Base-by-base conservation (phyloP, 108 stramenopile genomes). In the Cyclotella atomus region DNA sequence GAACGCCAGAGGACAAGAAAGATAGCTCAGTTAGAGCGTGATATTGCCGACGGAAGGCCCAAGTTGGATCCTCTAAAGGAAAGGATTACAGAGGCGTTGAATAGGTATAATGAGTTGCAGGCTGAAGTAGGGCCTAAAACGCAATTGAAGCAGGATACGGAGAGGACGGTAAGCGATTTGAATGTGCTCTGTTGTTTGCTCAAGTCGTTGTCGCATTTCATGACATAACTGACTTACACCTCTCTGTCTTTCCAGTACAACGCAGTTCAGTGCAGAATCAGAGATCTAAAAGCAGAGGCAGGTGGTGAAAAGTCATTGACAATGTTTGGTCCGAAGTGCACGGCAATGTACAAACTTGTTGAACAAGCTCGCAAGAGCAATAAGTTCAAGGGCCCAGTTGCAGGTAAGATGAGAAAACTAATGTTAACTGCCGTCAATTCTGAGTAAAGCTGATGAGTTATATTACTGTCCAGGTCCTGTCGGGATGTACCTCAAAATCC, bases 401-500 rank as follows among this genome's bases (percentile, higher is more conserved):
- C 12, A 3, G n/a, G n/a, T n/a, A n/a, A n/a, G n/a, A n/a, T n/a
- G n/a, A n/a, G n/a, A n/a, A n/a, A n/a, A n/a, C n/a, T n/a, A n/a
- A n/a, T n/a, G n/a, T n/a, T n/a, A n/a, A n/a, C n/a, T n/a, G n/a
- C n/a, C n/a, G n/a, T n/a, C n/a, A n/a, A n/a, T n/a, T n/a, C n/a
- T n/a, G n/a, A n/a, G n/a, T n/a, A n/a, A n/a, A 41, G 80, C 6
- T n/a, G n/a, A n/a, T n/a, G n/a, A n/a, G n/a, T n/a, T n/a, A n/a
- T n/a, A n/a, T n/a, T n/a, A n/a, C n/a, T n/a, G n/a, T n/a, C n/a
- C n/a, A n/a, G 95, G 95, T 3, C 95, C 95, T 20, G 88, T 95
- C 59, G 95, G 91, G 0, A 74, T 75, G 44, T 90, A 87, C 65
- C 56, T 91, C 63, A 92, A 95, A 68, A 75, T 95, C 52, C 82